Conservation (phyloP, 2,329 filamentous ascomycete genomes). For the Diaporthe sp. region DNA sequence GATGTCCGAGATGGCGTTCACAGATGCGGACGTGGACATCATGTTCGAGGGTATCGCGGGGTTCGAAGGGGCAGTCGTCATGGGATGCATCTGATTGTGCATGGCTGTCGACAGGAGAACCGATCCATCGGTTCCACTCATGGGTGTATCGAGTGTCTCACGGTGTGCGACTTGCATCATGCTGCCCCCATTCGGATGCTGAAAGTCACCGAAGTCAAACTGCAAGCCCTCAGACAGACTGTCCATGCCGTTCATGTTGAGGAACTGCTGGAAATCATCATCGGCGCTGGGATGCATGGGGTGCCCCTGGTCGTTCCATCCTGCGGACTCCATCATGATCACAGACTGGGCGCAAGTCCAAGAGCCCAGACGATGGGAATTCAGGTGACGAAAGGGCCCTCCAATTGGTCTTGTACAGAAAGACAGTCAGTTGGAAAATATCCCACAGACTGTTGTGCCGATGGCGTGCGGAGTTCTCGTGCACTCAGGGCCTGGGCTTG, state of each 20-base stretch:
- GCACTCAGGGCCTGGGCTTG: slow-evolving; percentile 5
- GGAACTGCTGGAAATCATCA: slow-evolving; percentile 74
- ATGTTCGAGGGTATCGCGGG: slow-evolving; percentile 60
- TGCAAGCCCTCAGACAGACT: slow-evolving; percentile 65
- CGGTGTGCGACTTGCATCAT: slow-evolving; percentile 54
- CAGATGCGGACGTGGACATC: slow-evolving; percentile 60
- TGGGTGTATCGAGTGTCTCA: slow-evolving; percentile 62
- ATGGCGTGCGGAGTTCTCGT: background rate
- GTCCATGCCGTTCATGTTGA: slow-evolving; percentile 70
- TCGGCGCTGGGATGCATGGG: slow-evolving; percentile 63
- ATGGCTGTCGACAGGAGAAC: slow-evolving; percentile 53
- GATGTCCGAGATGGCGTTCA: slow-evolving; percentile 68
- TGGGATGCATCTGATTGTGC: slow-evolving; percentile 61
- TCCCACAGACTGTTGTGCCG: slow-evolving; percentile 4
- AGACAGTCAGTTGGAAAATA: background rate
- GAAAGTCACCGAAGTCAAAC: slow-evolving; percentile 72
- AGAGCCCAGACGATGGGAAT: background rate
- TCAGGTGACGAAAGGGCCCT: background rate
- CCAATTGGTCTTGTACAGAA: background rate
- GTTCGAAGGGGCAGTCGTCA: slow-evolving; percentile 61
- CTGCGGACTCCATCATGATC: slow-evolving; percentile 65
- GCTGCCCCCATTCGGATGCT: slow-evolving; percentile 51
- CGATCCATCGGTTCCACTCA: slow-evolving; percentile 59
- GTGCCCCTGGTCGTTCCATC: slow-evolving; percentile 70
- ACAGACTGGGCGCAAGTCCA: slow-evolving; percentile 28